Evolutionary conservation across 768 basidiomycete genomes (phyloP).

Genomic region (Macrolepiota albuminosa): DNA sequence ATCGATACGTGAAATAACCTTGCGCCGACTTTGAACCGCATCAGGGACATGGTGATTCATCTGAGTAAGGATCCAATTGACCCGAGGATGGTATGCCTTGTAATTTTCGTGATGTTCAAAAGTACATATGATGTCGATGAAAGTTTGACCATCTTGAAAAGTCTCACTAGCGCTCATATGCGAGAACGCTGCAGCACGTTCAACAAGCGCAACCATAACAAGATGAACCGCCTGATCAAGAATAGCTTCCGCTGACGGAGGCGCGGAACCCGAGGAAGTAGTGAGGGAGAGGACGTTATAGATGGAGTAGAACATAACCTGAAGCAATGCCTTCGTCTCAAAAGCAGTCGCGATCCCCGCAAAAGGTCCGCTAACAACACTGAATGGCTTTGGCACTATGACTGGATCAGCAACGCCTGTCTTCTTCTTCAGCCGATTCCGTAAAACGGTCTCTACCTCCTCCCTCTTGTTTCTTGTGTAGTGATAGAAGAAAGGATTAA

Average conservation of each 20-base stretch:
- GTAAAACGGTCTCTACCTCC: conserved; percentile 78
- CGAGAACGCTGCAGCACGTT: conserved; percentile 61
- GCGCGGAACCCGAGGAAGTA: conserved; percentile 51
- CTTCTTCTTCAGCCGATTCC: conserved; percentile 61
- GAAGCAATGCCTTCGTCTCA: conserved; percentile 66
- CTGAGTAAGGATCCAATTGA: conserved; percentile 69
- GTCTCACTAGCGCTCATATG: conserved; percentile 45
- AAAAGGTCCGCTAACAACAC: conserved; percentile 67
- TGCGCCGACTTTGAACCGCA: conserved; percentile 49
- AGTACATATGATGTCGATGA: conserved; percentile 69
- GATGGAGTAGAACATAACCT: conserved; percentile 80
- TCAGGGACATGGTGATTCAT: conserved; percentile 53
- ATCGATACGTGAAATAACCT: conserved; percentile 30
- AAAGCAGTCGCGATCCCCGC: conserved; percentile 56
- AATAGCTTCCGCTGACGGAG: conserved; percentile 82
- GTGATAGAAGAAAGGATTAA: conserved; percentile 95
- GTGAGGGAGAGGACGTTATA: conserved; percentile 70
- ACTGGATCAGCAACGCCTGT: conserved; percentile 61
- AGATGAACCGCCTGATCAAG: conserved; percentile 87
- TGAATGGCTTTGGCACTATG: conserved; percentile 68
- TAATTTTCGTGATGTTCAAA: conserved; percentile 78
- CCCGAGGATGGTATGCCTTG: conserved; percentile 64
- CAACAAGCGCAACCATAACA: conserved; percentile 78
- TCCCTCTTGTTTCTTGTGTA: conserved; percentile 92
- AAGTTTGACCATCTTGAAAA: conserved; percentile 55